Percentiles rank a stretch among this genome's conserved stretches.
Conservation (phyloP, 768 basidiomycete species). For the Mycena galericulata region DNA sequence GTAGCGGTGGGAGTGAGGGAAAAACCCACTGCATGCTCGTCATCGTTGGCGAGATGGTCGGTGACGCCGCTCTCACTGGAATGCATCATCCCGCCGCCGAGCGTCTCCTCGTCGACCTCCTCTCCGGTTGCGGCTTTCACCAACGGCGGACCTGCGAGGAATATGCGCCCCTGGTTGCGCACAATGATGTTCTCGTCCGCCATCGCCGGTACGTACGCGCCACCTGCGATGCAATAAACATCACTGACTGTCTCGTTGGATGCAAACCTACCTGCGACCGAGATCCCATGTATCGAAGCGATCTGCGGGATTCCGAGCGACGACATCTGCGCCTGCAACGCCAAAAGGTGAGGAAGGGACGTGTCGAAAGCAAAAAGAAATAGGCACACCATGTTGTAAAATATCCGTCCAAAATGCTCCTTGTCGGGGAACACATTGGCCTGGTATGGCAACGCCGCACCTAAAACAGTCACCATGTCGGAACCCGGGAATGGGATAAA, state of each 20-base stretch:
- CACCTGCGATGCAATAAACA: conserved; percentile 58
- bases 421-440: conserved; percentile 96
- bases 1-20: not conserved
- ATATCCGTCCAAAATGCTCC: conserved; percentile 95
- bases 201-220: conserved; percentile 97
- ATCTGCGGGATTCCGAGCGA: conserved; percentile 92
- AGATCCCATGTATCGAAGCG: conserved; percentile 93
- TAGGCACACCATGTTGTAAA: conserved; percentile 91
- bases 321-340: conserved; percentile 87
- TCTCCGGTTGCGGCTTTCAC: conserved; percentile 97
- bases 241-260: not conserved
- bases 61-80: conserved; percentile 92
- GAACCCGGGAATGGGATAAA: not conserved
- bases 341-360: conserved; percentile 21
- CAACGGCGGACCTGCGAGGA: conserved; percentile 93
- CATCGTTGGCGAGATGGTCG: conserved; percentile 87
- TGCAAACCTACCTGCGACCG: conserved; percentile 77
- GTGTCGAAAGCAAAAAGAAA: not conserved
- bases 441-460: conserved; percentile 92
- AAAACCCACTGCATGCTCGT: conserved; percentile 72
- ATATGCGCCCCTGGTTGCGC: conserved; percentile 91
- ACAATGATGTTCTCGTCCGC: conserved; percentile 95
- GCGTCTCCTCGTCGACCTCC: conserved; percentile 90
- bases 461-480: conserved; percentile 80
- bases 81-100: conserved; percentile 93